phyloP scores from a whole-genome alignment of 2,329 filamentous ascomycete genomes.

The Sarocladiaceae sp. region DNA sequence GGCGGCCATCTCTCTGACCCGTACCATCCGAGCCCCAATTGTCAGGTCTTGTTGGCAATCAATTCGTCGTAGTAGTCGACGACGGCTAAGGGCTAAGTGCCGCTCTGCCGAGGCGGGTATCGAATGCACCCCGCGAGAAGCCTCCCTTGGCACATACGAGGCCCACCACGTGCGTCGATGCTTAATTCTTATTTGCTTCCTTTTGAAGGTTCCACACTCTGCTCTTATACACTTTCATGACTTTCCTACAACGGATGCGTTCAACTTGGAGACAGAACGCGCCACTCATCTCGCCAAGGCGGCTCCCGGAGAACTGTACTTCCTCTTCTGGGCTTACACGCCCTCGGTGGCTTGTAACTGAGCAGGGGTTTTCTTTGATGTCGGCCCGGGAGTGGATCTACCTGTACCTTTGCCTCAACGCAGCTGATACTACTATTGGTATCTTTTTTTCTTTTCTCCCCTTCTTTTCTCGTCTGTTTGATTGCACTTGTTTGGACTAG shows the following conservation, averaged over 20 bases:
- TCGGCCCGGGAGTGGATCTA: not conserved
- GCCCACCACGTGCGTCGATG: not conserved
- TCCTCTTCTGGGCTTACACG: not conserved
- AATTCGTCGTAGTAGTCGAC: too few relatives aligned
- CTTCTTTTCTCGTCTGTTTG: too few relatives aligned
- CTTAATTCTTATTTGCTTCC: not conserved
- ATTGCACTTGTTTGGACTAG: too few relatives aligned
- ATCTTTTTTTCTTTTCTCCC: too few relatives aligned
- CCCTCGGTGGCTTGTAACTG: not conserved
- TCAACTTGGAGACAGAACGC: not conserved
- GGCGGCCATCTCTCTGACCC: not conserved
- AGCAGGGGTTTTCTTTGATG: not conserved
- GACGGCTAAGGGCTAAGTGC: not conserved
- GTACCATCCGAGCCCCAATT: not conserved
- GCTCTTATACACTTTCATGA: not conserved
- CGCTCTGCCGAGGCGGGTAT: constrained; percentile 5
- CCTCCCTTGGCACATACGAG: not conserved
- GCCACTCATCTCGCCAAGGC: not conserved
- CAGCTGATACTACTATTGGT: too few relatives aligned
- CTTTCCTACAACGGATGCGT: not conserved
- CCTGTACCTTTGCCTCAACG: not conserved
- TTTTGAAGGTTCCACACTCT: not conserved
- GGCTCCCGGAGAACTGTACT: not conserved
- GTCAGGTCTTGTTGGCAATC: too few relatives aligned
- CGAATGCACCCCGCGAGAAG: constrained; percentile 1